A percentile compares a stretch with the other conserved stretches of the same genome.
Evolutionary conservation across 495 filamentous ascomycete genomes (phyloP).

Genomic region (Penicillium bialowiezense): DNA sequence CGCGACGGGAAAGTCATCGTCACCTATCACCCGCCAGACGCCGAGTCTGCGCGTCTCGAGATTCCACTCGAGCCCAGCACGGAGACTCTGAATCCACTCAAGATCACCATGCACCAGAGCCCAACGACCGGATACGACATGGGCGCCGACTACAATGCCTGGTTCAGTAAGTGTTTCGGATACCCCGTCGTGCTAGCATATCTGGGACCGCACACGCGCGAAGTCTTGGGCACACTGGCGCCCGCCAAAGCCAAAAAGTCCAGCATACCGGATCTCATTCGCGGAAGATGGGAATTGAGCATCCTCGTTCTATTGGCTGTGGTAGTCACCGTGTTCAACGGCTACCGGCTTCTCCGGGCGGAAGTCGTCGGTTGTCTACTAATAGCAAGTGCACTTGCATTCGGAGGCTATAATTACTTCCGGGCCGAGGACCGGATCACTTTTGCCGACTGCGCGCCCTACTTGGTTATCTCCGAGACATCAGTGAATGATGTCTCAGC

Average conservation of each 20-base stretch:
- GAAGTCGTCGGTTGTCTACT: no score
- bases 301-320: not conserved
- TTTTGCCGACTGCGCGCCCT: slow-evolving; percentile 80
- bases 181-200: slow-evolving; percentile 65
- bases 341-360: no score
- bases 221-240: slow-evolving; percentile 59
- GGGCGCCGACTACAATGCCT: slow-evolving; percentile 60
- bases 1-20: slow-evolving; percentile 49
- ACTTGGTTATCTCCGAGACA: slow-evolving; percentile 66
- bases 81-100: slow-evolving; percentile 44
- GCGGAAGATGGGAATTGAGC: not conserved
- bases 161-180: slow-evolving; percentile 73
- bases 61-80: slow-evolving; percentile 61
- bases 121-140: slow-evolving; percentile 65
- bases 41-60: slow-evolving; percentile 34
- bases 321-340: no score
- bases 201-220: slow-evolving; percentile 59
- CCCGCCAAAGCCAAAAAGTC: slow-evolving; percentile 26
- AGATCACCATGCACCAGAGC: slow-evolving; percentile 62
- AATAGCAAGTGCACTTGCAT: no score
- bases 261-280: not conserved
- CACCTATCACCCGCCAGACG: slow-evolving; percentile 44
- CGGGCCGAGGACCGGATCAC: slow-evolving; percentile 48
- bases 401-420: no score
- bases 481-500: slow-evolving; percentile 65